These are phyloP conservation scores for Populus hybrid DNA, from an alignment of 441 rosid genomes.

Conservation along the genomic window DNA sequence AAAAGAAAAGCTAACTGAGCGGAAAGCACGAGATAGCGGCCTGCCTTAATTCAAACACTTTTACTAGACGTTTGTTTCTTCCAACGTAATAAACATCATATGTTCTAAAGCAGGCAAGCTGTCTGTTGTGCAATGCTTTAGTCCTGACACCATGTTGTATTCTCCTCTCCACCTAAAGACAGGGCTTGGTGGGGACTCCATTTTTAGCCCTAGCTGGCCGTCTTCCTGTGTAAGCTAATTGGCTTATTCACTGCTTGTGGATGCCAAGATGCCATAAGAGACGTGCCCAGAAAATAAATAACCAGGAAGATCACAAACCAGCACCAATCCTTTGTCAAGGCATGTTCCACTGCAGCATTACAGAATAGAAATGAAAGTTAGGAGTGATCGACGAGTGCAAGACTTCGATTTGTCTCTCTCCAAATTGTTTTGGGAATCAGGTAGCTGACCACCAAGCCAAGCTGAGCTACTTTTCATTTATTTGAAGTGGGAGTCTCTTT, in stretches of 20 bases:
- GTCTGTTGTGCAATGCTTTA: background rate
- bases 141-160: background rate
- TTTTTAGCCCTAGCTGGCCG: background rate
- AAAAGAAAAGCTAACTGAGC: conserved; percentile 9
- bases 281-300: background rate
- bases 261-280: too few relatives aligned
- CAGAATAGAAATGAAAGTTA: background rate
- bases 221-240: background rate
- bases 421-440: background rate
- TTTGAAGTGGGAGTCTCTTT: background rate
- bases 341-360: background rate
- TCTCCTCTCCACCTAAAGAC: background rate
- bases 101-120: too few relatives aligned
- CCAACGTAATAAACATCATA: background rate
- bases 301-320: too few relatives aligned
- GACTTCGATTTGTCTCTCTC: background rate
- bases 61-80: conserved; percentile 31
- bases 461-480: too few relatives aligned
- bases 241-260: background rate
- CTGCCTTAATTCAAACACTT: conserved; percentile 26
- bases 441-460: background rate
- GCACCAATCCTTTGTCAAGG: too few relatives aligned
- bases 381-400: background rate
- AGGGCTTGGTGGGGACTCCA: background rate
- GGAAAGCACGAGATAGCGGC: conserved; percentile 37